Conservation (phyloP, 2,329 filamentous ascomycete genomes). For the Ophiostoma novo-ulmi region DNA sequence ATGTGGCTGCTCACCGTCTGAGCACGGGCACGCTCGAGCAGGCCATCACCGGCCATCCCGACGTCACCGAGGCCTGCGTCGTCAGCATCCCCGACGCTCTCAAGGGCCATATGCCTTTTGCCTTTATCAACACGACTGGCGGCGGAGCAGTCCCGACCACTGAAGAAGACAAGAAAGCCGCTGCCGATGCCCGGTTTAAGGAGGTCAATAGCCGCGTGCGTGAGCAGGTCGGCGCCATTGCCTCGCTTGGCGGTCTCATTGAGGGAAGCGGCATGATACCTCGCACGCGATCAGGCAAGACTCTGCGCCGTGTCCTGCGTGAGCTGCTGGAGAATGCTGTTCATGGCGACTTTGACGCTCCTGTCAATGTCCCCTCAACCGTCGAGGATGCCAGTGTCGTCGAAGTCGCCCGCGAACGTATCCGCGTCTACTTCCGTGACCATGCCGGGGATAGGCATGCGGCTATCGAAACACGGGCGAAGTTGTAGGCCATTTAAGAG, state of each 20-base stretch:
- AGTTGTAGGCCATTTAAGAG: conserved; percentile 41
- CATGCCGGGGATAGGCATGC: conserved; percentile 34
- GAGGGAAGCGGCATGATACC: conserved; percentile 83
- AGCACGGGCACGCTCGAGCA: conserved; percentile 88
- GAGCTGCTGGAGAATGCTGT: conserved; percentile 80
- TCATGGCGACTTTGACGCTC: conserved; percentile 64
- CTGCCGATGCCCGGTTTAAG: conserved; percentile 33
- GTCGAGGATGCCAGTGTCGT: conserved; percentile 77
- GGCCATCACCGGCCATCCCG: conserved; percentile 74
- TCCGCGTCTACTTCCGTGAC: conserved; percentile 68
- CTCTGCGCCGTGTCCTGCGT: conserved; percentile 71
- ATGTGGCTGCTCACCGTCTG: conserved; percentile 88
- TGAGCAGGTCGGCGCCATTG: conserved; percentile 80
- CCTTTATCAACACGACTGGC: conserved; percentile 64
- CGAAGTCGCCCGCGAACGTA: conserved; percentile 63
- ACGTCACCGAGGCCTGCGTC: conserved; percentile 77
- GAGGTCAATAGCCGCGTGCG: conserved; percentile 72
- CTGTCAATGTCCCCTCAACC: conserved; percentile 72
- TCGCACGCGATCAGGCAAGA: conserved; percentile 90
- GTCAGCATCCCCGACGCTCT: conserved; percentile 78
- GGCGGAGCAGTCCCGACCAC: background rate
- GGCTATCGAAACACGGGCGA: conserved; percentile 45
- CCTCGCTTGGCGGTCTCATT: conserved; percentile 77
- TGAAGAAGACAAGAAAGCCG: background rate
- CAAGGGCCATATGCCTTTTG: conserved; percentile 89